Evolutionary conservation across 2,329 filamentous ascomycete genomes (phyloP), one percentile per base, ranked within the genome.

Genomic region (Myriosclerotinia scirpicola): DNA sequence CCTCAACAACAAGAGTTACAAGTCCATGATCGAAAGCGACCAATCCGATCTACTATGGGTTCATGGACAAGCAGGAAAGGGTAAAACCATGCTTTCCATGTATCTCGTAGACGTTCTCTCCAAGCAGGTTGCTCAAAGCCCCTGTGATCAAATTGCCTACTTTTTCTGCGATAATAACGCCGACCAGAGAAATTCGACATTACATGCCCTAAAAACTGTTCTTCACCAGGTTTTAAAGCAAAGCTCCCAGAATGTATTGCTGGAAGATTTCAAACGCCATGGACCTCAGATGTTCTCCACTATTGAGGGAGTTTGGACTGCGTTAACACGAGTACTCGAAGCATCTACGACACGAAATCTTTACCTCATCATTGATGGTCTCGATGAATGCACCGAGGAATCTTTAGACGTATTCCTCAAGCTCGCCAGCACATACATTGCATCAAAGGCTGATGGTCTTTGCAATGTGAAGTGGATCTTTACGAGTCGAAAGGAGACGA

Each of bases 381-480:
- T 66, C 15, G 64, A 66, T 63, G 64, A 66, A 17, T 66, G 64
- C 11, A 66, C 64, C 2, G 48, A 66, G 12, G 64, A 63, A 17
- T 63, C 64, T 20, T 40, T 66, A 14, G 58, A 66, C 5, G n/a
- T 40, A 15, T 66, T 63, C 58, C 54, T 66, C 0, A 63, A 63
- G 48, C 58, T 66, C 38, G 56, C 64, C 0, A 66, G 64, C 17
- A 40, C 58, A 46, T 63, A 62, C 12, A 62, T 66, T 50, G 26
- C 64, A 30, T 46, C 52, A 15, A 62, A 62, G 20, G 58, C 15
- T 1, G 64, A 66, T 46, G 58, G 56, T 17, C 50, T 62, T n/a
- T 66, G 64, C 58, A 66, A 66, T n/a, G 58, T 66, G 12, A 66
- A 66, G 22, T 66, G 64, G 58, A 66, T 66, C 15, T 66, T 66